Conservation (phyloP, 2,329 filamentous ascomycete genomes). For the Alternaria burnsii region DNA sequence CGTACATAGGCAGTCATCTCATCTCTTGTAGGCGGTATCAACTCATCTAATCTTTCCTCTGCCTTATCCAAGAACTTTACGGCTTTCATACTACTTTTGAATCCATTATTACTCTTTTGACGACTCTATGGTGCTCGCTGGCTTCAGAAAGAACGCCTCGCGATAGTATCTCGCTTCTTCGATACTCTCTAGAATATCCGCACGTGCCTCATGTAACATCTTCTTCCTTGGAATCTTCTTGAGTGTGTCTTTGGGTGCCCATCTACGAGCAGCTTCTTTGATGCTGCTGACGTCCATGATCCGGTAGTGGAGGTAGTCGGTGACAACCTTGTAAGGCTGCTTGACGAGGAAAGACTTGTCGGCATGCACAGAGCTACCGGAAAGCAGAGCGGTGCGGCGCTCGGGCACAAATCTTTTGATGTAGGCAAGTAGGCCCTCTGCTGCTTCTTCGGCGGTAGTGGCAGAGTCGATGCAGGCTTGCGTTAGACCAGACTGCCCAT, state of each 20-base stretch:
- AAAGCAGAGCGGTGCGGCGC: constrained; percentile 73
- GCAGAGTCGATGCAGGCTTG: constrained; percentile 76
- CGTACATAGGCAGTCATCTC: no score
- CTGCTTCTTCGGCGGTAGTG: constrained; percentile 75
- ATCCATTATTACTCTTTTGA: neutral
- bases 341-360: constrained; percentile 82
- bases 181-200: constrained; percentile 96
- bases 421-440: constrained; percentile 77
- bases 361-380: constrained; percentile 92
- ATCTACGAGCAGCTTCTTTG: constrained; percentile 88
- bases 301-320: constrained; percentile 84
- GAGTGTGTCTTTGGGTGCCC: constrained; percentile 72
- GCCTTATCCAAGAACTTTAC: neutral
- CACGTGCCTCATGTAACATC: constrained; percentile 79
- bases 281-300: constrained; percentile 91
- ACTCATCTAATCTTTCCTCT: no score
- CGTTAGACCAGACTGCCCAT: constrained; percentile 82
- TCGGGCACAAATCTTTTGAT: constrained; percentile 76
- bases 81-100: neutral
- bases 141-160: constrained; percentile 67
- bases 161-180: constrained; percentile 87
- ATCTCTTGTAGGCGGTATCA: no score
- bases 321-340: constrained; percentile 75
- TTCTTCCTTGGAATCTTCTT: constrained; percentile 74
- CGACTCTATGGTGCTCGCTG: constrained; percentile 4